Percentiles rank a stretch among this genome's conserved stretches.
Evolutionary conservation across 768 basidiomycete genomes (phyloP).

Genomic region (Leccinum longicurvipes): DNA sequence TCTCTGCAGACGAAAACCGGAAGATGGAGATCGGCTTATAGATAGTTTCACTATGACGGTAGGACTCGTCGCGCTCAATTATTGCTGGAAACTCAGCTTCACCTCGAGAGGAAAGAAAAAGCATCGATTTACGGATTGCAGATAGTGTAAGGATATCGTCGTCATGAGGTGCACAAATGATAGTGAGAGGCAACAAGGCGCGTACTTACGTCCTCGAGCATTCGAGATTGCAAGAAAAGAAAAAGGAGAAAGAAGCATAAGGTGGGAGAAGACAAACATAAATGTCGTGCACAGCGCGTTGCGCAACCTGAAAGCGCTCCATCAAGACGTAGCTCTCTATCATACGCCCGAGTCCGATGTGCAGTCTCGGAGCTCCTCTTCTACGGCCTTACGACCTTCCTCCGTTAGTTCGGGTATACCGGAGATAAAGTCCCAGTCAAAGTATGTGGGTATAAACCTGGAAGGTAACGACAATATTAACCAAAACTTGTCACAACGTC

Average conservation of each 20-base stretch:
- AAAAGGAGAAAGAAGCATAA: constrained; percentile 9
- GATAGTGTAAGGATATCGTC: constrained; percentile 31
- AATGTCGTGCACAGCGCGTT: constrained; percentile 3
- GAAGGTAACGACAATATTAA: not conserved
- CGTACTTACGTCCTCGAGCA: constrained; percentile 5
- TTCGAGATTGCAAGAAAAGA: not conserved
- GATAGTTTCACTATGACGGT: not conserved
- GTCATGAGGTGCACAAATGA: constrained; percentile 15
- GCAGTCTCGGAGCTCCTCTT: constrained; percentile 56
- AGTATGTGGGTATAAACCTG: constrained; percentile 75
- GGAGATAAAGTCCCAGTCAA: constrained; percentile 62
- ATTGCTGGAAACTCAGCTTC: too few species aligned
- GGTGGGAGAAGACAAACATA: not conserved
- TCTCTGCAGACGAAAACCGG: not conserved
- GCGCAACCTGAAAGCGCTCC: not conserved
- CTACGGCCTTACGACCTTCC: constrained; percentile 66
- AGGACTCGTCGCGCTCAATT: not conserved
- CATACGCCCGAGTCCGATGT: constrained; percentile 10
- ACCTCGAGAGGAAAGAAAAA: not conserved
- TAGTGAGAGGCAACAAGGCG: constrained; percentile 5
- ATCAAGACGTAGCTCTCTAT: constrained; percentile 7
- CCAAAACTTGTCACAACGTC: not conserved
- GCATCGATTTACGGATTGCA: constrained; percentile 14
- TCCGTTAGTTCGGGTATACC: constrained; percentile 69
- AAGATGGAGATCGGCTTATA: too few species aligned